Evolutionary conservation across 345 rosid genomes (phyloP), one percentile per base, ranked within the genome.

Genomic region (Melaleuca quinquenervia): DNA sequence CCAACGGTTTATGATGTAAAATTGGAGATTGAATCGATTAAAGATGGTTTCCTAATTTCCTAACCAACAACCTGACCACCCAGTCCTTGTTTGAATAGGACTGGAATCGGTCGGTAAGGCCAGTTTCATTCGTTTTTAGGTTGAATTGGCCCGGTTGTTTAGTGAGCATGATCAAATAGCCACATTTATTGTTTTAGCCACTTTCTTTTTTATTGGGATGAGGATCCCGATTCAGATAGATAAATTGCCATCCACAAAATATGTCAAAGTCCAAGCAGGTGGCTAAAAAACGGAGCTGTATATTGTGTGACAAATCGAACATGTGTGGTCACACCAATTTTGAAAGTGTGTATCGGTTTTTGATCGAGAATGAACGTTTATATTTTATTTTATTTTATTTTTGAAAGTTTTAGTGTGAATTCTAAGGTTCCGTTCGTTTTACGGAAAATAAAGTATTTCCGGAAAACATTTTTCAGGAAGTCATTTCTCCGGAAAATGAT

Each of bases 71-170:
- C 0, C 21, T 14, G 4, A 2, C 41, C 41, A 29, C 7, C 0
- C 0, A 0, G 18, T 62, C 1, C 3, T 14, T 0, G 0, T n/a
- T 8, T 62, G 21, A 62, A 15, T 1, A 0, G 20, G 0, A 0
- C 3, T 27, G 0, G 9, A n/a, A 60, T 0, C 0, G 3, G 1
- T 27, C 16, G 2, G 0, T 36, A 15, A 64, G 3, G 6, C 0
- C 3, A 0, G 1, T 16, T 64, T 1, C 1, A 1, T 64, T 64
- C 3, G 12, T 29, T 64, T 5, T 9, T 64, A 32, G 0, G 13
- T 18, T 8, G 6, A 6, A 16, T 0, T 0, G 6, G 18, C 0
- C 0, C 1, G 0, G 4, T 16, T 32, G 24, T 22, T 64, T 1
- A 0, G 6, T 64, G 20, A 29, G 21, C 12, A 1, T 0, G 0